These are phyloP conservation scores for Fusarium agapanthi DNA, from an alignment of 2,329 filamentous ascomycete species.

Conservation along the genomic window DNA sequence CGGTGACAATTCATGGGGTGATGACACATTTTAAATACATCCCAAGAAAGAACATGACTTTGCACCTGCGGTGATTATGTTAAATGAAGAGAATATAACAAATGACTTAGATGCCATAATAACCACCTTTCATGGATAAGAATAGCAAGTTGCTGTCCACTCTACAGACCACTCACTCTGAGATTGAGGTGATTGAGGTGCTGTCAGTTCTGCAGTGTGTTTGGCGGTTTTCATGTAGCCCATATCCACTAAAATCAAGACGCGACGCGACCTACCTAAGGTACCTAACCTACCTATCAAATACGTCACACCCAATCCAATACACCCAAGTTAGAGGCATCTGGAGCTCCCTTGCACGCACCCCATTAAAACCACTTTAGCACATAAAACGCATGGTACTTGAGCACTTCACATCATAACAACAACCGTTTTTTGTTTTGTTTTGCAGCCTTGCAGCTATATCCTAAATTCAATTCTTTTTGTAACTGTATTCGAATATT, in stretches of 20 bases:
- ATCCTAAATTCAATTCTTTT: slow-evolving; percentile 7
- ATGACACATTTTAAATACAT: not conserved
- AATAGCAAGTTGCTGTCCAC: not conserved
- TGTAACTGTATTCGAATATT: not conserved
- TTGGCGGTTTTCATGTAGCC: not conserved
- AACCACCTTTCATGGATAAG: not conserved
- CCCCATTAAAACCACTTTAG: slow-evolving; percentile 29
- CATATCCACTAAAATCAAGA: slow-evolving; percentile 5
- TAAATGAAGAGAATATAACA: not conserved
- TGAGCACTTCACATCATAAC: slow-evolving; percentile 11
- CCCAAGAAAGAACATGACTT: not conserved
- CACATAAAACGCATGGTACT: not conserved
- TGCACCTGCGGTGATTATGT: not conserved
- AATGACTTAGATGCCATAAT: not conserved
- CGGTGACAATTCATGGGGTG: not conserved
- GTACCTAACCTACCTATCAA: not conserved
- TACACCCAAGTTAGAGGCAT: not conserved
- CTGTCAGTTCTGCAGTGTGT: not conserved
- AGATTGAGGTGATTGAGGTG: not conserved
- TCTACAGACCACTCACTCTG: not conserved
- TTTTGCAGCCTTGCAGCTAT: slow-evolving; percentile 8
- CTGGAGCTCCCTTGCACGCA: slow-evolving; percentile 2
- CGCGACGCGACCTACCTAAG: slow-evolving; percentile 20
- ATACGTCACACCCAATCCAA: slow-evolving; percentile 20
- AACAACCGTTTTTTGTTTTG: slow-evolving; percentile 8